Base-by-base conservation (phyloP, 2,329 filamentous ascomycete species). In the Penicillium sp. region DNA sequence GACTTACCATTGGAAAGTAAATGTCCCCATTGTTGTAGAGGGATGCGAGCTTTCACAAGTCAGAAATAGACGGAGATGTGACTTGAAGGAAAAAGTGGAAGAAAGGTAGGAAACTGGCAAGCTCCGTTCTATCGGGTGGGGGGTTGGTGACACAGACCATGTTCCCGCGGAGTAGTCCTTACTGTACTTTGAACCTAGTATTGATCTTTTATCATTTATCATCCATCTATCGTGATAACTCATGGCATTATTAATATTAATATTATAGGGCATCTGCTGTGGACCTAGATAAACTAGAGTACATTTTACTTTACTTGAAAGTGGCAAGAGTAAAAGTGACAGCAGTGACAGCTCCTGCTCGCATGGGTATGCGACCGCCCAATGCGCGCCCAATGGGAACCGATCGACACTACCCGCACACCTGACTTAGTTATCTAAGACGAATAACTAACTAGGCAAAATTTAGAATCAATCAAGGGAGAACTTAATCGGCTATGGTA, bases 1-100 rank as follows among this genome's bases (percentile, higher is more conserved):
- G 38, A 66, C 68, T 63, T 54, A 71, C 68, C 68, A 71, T 60
- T 60, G 61, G 47, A 71, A 71, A n/a, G 61, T 66, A 59, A 62
- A 70, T 45, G 56, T 67, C 32, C 65, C 63, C 68, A 70, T 70
- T 25, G 49, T 44, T 46, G 28, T 23, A 41, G 43, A 28, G 27
- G 27, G 18, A 27, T 15, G 13, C 27, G 12, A 29, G 31, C 42
- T 40, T 23, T 32, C 38, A 39, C 32, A 42, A 29, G 23, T 28
- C 42, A 41, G 46, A 25, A 43, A 35, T 38, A 18, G 38, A 40
- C 29, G 7, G 20, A 35, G 29, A 49, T 42, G 10, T 45, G 18
- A 25, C n/a, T 32, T 28, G 28, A 18, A 42, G 39, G 31, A 47
- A 44, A 41, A 45, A 39, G 37, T 41, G 44, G 50, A 29, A 10